Conservation (phyloP, 2,329 filamentous ascomycete species). For the Trichophyton schoenleinii region DNA sequence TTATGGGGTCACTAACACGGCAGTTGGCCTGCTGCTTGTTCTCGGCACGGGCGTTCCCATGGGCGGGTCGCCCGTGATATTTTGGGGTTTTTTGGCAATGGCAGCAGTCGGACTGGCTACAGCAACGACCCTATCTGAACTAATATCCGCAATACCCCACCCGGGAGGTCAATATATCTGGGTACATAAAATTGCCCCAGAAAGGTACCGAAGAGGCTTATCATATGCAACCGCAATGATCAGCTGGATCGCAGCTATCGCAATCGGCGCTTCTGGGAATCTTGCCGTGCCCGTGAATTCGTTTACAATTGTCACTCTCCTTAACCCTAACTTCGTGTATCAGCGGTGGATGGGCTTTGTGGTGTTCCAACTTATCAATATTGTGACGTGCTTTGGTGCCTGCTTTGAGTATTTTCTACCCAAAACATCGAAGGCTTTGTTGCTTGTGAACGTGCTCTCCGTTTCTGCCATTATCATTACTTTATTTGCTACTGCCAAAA, state of each 20-base stretch:
- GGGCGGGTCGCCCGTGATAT: background rate
- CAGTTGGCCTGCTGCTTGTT: background rate
- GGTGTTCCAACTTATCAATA: background rate
- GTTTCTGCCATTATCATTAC: background rate
- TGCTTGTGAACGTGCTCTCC: background rate
- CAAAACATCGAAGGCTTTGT: background rate
- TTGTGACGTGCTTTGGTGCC: constrained; percentile 1
- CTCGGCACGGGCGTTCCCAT: background rate
- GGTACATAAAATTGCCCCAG: background rate
- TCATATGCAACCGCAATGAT: constrained; percentile 3
- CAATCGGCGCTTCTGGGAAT: background rate
- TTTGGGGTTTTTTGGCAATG: constrained; percentile 2
- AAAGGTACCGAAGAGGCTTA: background rate
- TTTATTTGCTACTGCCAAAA: background rate
- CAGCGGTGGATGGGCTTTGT: constrained; percentile 3
- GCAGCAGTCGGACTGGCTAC: background rate
- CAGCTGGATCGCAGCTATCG: constrained; percentile 3
- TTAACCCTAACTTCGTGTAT: background rate
- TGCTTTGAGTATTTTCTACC: background rate
- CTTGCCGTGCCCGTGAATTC: background rate
- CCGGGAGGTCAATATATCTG: background rate
- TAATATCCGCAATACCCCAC: constrained; percentile 1
- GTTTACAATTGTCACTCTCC: background rate
- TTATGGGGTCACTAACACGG: constrained; percentile 1
- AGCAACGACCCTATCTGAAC: background rate